These are phyloP conservation scores for Erysimum pusillum DNA, from an alignment of 441 rosid genomes.

Conservation along the genomic window DNA sequence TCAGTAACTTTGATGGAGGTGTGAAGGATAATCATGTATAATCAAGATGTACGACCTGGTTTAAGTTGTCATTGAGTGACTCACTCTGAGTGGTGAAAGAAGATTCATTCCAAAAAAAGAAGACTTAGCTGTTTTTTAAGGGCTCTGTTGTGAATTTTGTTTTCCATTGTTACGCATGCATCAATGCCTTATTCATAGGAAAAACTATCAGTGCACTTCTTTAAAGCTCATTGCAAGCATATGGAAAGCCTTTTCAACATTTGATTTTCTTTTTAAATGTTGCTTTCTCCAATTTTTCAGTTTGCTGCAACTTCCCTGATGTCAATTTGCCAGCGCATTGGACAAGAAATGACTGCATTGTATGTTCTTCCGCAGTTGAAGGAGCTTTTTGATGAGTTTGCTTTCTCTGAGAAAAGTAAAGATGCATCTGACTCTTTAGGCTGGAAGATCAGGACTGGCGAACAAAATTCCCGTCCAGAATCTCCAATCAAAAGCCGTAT, in stretches of 20 bases:
- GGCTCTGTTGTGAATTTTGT: neutral
- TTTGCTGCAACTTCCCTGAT: conserved; percentile 81
- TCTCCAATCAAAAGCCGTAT: conserved; percentile 79
- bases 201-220: conserved; percentile 9
- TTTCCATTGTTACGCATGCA: conserved; percentile 30
- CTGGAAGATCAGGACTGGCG: conserved; percentile 56
- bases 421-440: conserved; percentile 58
- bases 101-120: neutral
- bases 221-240: conserved; percentile 21
- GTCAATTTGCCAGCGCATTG: conserved; percentile 87
- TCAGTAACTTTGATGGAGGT: conserved; percentile 18
- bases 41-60: conserved; percentile 33
- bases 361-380: conserved; percentile 94
- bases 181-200: neutral
- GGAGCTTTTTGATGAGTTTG: conserved; percentile 92
- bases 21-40: conserved; percentile 21
- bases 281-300: conserved; percentile 54
- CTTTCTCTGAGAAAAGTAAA: conserved; percentile 79
- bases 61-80: conserved; percentile 17
- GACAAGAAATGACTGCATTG: conserved; percentile 85
- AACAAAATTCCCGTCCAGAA: conserved; percentile 60
- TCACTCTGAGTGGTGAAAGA: conserved; percentile 5
- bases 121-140: neutral
- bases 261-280: conserved; percentile 19
- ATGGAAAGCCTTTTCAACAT: conserved; percentile 24